Percentiles rank a stretch among this genome's conserved stretches.
Conservation (phyloP, 306 rosid species). For the Sophora flavescens region DNA sequence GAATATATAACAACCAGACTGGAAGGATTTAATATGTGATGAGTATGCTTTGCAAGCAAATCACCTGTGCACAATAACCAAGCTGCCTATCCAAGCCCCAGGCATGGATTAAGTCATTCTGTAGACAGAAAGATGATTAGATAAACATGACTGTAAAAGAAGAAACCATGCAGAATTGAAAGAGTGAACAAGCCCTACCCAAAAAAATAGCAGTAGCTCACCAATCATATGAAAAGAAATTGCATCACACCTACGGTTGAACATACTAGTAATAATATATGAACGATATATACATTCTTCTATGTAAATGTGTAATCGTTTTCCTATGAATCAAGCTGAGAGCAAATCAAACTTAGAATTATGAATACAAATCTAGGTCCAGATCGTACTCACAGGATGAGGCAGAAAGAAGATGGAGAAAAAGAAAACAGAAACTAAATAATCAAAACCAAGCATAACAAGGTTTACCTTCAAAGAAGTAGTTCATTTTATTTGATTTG, state of each 20-base stretch:
- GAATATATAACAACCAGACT: slow-evolving; percentile 30
- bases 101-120: slow-evolving; percentile 97
- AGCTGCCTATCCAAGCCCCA: slow-evolving; percentile 94
- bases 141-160: slow-evolving; percentile 35
- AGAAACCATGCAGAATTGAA: slow-evolving; percentile 13
- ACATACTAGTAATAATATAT: not conserved
- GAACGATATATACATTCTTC: not conserved
- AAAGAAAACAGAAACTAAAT: slow-evolving; percentile 5
- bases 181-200: slow-evolving; percentile 3
- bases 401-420: not conserved
- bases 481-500: not conserved
- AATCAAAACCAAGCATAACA: slow-evolving; percentile 9
- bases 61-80: slow-evolving; percentile 96
- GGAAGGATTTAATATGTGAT: not conserved
- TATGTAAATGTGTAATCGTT: not conserved
- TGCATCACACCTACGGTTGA: not conserved
- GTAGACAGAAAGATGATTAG: slow-evolving; percentile 47
- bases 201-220: not conserved
- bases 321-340: slow-evolving; percentile 7
- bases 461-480: not conserved
- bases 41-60: slow-evolving; percentile 30
- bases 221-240: slow-evolving; percentile 6
- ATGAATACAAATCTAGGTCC: not conserved
- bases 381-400: slow-evolving; percentile 1
- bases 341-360: not conserved